Conservation (phyloP, 2,329 filamentous ascomycete genomes). For the Thelonectria rubi region DNA sequence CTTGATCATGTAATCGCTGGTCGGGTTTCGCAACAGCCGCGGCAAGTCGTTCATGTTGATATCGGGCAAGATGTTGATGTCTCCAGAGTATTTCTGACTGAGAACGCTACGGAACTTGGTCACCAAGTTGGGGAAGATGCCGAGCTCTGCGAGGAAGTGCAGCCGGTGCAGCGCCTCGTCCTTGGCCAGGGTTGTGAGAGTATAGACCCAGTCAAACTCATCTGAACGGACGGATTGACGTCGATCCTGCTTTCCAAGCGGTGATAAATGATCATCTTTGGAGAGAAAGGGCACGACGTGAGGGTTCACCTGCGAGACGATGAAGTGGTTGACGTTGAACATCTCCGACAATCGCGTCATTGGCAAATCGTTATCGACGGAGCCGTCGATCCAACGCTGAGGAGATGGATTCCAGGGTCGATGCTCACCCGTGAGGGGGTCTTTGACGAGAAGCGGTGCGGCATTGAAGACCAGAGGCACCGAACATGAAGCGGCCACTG, state of each 20-base stretch:
- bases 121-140: slow-evolving; percentile 79
- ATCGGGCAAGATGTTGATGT: slow-evolving; percentile 92
- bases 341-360: slow-evolving; percentile 91
- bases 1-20: slow-evolving; percentile 83
- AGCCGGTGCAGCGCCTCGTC: slow-evolving; percentile 83
- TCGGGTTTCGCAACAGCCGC: slow-evolving; percentile 83
- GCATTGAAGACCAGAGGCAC: slow-evolving; percentile 87
- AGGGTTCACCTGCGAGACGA: slow-evolving; percentile 95
- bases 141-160: slow-evolving; percentile 81
- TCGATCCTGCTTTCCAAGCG: slow-evolving; percentile 44
- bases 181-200: slow-evolving; percentile 76
- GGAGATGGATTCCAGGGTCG: slow-evolving; percentile 87
- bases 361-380: slow-evolving; percentile 91
- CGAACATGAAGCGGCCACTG: slow-evolving; percentile 94
- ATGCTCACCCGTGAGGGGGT: slow-evolving; percentile 79
- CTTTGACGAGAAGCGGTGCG: slow-evolving; percentile 82
- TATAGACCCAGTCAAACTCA: slow-evolving; percentile 68
- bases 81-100: slow-evolving; percentile 90
- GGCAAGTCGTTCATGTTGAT: slow-evolving; percentile 79
- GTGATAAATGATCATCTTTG: slow-evolving; percentile 71
- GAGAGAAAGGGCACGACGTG: slow-evolving; percentile 88
- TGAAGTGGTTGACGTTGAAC: slow-evolving; percentile 99
- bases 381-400: slow-evolving; percentile 91
- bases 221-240: slow-evolving; percentile 43
- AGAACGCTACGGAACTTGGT: slow-evolving; percentile 84